Percentiles rank a stretch among this genome's conserved stretches.
Conservation (phyloP, 768 basidiomycete species). For the Cystobasidium onofrii region DNA sequence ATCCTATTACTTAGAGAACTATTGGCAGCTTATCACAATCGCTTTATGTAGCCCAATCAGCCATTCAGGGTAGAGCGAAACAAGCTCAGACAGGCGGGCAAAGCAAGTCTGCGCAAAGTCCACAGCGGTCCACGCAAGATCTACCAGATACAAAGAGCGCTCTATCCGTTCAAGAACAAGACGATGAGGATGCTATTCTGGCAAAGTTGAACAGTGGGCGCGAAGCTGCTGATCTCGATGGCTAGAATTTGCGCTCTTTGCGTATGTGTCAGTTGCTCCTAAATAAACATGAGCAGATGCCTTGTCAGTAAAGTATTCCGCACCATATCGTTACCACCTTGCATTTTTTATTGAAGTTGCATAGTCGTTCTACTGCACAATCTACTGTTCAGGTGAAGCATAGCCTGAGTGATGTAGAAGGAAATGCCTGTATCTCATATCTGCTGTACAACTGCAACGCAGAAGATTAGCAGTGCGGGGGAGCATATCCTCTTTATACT, state of each 20-base stretch:
- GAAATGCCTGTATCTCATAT: too few relatives aligned
- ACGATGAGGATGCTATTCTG: conserved; percentile 14
- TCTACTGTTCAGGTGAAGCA: too few relatives aligned
- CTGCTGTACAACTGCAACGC: too few relatives aligned
- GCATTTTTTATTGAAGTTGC: too few relatives aligned
- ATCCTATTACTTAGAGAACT: neutral
- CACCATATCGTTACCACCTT: too few relatives aligned
- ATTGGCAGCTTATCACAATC: neutral
- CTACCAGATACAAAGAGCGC: neutral
- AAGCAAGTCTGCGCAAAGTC: neutral
- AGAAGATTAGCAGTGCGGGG: too few relatives aligned
- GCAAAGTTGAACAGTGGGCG: neutral
- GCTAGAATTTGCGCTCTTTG: neutral
- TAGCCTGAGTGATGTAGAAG: too few relatives aligned
- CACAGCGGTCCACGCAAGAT: neutral
- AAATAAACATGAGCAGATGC: too few relatives aligned
- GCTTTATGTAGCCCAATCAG: conserved; percentile 4
- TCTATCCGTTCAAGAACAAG: neutral
- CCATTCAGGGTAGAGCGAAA: neutral
- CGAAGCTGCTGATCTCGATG: conserved; percentile 2
- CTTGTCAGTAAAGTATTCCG: too few relatives aligned
- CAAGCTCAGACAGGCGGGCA: neutral
- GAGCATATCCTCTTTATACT: too few relatives aligned
- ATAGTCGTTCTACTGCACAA: too few relatives aligned
- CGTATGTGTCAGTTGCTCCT: too few relatives aligned